phyloP scores from a whole-genome alignment of 2,329 filamentous ascomycete genomes.

The Aphanoascus verrucosus region DNA sequence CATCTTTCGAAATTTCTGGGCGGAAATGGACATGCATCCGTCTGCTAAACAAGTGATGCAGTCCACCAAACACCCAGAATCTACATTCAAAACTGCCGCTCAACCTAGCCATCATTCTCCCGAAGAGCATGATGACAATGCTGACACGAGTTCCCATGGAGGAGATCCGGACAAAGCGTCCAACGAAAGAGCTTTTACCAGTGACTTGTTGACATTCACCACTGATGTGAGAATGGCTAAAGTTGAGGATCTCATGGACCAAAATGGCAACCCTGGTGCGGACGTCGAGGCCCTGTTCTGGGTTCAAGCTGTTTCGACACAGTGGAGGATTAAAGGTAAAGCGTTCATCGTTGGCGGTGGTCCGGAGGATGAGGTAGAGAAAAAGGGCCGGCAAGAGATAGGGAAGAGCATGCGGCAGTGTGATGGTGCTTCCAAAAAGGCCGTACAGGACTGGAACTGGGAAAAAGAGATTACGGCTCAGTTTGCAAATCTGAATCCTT shows the following conservation, averaged over 20 bases:
- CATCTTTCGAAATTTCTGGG: constrained; percentile 78
- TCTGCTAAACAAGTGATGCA: constrained; percentile 62
- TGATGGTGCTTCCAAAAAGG: constrained; percentile 18
- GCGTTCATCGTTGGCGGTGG: constrained; percentile 69
- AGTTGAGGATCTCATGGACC: constrained; percentile 56
- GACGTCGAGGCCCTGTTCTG: constrained; percentile 78
- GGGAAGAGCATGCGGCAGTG: constrained; percentile 43
- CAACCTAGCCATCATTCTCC: too few species aligned
- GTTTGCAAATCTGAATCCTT: constrained; percentile 78
- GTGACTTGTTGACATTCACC: constrained; percentile 71
- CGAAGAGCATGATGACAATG: not conserved
- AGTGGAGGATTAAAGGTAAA: constrained; percentile 74
- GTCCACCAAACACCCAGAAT: too few species aligned
- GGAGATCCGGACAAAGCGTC: constrained; percentile 11
- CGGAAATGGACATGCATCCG: constrained; percentile 48
- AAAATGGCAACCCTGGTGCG: constrained; percentile 51
- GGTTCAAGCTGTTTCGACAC: constrained; percentile 57
- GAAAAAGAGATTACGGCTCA: constrained; percentile 67
- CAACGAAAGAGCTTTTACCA: constrained; percentile 62
- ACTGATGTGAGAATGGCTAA: constrained; percentile 86
- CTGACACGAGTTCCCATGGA: not conserved
- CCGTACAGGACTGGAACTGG: constrained; percentile 59
- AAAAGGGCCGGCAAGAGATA: constrained; percentile 44
- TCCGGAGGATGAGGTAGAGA: constrained; percentile 42
- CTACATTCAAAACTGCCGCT: too few species aligned